Percentiles rank a stretch among this genome's conserved stretches.
Evolutionary conservation across 257 asterid genomes (phyloP).

Genomic region (Forsythia viridissima): DNA sequence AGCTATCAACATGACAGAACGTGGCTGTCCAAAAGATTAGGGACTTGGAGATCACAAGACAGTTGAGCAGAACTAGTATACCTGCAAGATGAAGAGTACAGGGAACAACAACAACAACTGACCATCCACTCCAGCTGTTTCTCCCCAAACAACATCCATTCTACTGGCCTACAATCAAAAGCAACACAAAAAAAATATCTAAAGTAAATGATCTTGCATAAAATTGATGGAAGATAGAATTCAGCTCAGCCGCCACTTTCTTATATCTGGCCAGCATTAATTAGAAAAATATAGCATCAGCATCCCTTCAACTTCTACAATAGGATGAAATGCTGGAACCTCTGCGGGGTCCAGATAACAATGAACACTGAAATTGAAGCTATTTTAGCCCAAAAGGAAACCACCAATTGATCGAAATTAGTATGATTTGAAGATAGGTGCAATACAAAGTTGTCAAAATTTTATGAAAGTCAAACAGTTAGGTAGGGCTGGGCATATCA

Average conservation of each 20-base stretch:
- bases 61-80: conserved; percentile 5
- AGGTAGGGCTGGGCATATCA: too few relatives aligned
- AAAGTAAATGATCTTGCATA: background rate
- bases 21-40: background rate
- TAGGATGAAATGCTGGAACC: conserved; percentile 1
- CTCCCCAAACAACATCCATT: conserved; percentile 99
- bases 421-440: background rate
- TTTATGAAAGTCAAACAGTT: conserved; percentile 9
- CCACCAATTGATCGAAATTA: background rate
- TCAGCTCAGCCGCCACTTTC: background rate
- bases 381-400: background rate
- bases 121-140: conserved; percentile 95
- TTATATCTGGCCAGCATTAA: background rate
- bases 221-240: conserved; percentile 10
- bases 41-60: background rate
- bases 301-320: background rate
- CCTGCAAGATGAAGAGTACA: conserved; percentile 82
- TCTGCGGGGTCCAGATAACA: background rate
- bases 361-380: conserved; percentile 8
- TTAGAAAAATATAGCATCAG: background rate
- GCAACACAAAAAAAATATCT: background rate
- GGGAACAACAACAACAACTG: conserved; percentile 76
- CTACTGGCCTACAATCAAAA: conserved; percentile 71
- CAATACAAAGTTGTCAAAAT: background rate
- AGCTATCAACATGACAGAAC: background rate